phyloP scores from a whole-genome alignment of 371 early-diverging fungal species.

The Apophysomyces variabilis region DNA sequence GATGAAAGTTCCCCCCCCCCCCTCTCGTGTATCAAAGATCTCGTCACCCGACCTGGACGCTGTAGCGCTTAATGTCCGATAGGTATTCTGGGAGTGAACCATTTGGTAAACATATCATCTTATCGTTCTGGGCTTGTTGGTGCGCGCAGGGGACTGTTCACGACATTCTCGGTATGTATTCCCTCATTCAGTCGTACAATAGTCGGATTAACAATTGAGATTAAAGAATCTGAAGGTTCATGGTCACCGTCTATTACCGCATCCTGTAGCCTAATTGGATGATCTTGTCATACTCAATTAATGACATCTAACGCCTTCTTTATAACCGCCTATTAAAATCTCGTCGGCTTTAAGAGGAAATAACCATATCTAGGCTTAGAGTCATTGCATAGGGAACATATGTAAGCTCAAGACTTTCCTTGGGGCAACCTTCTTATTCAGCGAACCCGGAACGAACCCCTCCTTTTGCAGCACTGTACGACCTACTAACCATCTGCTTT shows the following conservation, averaged over 20 bases:
- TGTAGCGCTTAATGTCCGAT: neutral
- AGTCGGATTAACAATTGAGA: neutral
- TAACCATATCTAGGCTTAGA: too few species aligned
- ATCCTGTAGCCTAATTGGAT: neutral
- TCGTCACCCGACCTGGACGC: neutral
- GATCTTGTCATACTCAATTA: neutral
- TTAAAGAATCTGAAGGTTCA: neutral
- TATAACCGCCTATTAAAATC: neutral
- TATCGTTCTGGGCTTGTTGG: constrained; percentile 3
- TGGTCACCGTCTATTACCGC: neutral
- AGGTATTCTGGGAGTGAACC: neutral
- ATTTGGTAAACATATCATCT: neutral
- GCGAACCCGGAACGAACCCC: too few species aligned
- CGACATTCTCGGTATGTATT: neutral
- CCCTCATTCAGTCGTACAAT: constrained; percentile 3
- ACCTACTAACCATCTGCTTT: too few species aligned
- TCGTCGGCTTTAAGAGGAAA: neutral
- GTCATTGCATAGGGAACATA: too few species aligned
- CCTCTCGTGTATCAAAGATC: too few species aligned
- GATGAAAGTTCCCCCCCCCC: too few species aligned
- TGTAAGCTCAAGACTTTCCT: too few species aligned
- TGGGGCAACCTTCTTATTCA: too few species aligned
- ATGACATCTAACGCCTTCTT: neutral
- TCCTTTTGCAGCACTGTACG: too few species aligned
- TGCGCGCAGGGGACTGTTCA: neutral